phyloP scores from a whole-genome alignment of 257 asterid genomes.

The Fraxinus anomala region DNA sequence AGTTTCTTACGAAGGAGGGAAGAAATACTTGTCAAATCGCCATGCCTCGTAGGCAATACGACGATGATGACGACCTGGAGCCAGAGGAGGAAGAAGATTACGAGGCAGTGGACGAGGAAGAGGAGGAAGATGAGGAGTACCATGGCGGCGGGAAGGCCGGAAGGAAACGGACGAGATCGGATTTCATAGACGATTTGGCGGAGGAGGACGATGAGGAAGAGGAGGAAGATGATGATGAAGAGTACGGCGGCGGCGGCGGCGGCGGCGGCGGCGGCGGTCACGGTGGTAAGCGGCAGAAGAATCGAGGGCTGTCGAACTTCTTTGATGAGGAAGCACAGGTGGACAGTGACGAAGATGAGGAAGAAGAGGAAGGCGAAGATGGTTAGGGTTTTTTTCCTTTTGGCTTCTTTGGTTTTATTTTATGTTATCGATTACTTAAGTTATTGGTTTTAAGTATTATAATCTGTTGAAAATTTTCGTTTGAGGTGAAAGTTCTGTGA shows the following conservation, averaged over 20 bases:
- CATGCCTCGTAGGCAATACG: conserved; percentile 65
- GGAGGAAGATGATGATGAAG: conserved; percentile 55
- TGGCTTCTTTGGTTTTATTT: background rate
- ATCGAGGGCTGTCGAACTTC: conserved; percentile 45
- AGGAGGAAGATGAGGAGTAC: conserved; percentile 64
- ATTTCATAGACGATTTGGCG: conserved; percentile 70
- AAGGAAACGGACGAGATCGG: conserved; percentile 67
- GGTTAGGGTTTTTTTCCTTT: conserved; percentile 44
- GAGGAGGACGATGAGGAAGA: conserved; percentile 88
- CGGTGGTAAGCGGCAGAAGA: conserved; percentile 42
- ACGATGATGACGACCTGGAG: conserved; percentile 57
- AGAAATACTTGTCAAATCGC: conserved; percentile 6
- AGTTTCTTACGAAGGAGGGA: background rate
- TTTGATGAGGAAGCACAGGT: conserved; percentile 81
- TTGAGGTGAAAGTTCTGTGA: background rate
- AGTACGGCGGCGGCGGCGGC: conserved; percentile 36
- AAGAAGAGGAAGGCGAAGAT: conserved; percentile 92
- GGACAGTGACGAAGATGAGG: conserved; percentile 89
- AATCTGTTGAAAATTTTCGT: background rate
- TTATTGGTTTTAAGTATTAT: background rate
- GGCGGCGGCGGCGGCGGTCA: conserved; percentile 37
- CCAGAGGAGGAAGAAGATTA: conserved; percentile 71
- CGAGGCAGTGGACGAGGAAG: conserved; percentile 54
- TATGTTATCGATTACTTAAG: background rate
- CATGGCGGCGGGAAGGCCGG: conserved; percentile 57